A percentile compares a stretch with the other conserved stretches of the same genome.
phyloP scores from a whole-genome alignment of 768 basidiomycete genomes.

The Cantharellus cinnabarinus region DNA sequence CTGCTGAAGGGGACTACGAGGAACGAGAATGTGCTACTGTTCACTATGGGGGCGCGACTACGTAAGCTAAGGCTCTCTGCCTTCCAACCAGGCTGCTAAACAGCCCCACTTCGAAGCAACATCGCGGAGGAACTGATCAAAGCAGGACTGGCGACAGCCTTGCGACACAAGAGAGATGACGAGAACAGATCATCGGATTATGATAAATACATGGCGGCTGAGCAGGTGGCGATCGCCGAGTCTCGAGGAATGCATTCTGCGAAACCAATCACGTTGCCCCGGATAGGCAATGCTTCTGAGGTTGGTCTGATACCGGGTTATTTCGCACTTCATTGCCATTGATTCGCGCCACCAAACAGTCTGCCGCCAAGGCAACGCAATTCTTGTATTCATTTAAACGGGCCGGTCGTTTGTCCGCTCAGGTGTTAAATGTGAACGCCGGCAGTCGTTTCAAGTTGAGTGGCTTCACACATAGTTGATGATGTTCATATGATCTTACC shows the following conservation, averaged over 20 bases:
- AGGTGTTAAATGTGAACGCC: constrained; percentile 85
- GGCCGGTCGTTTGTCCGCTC: constrained; percentile 55
- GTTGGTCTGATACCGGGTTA: constrained; percentile 19
- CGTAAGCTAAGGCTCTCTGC: constrained; percentile 28
- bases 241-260: constrained; percentile 75
- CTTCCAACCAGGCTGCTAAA: neutral
- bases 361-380: constrained; percentile 52
- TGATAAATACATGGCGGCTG: constrained; percentile 88
- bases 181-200: constrained; percentile 92
- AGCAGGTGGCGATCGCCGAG: constrained; percentile 72
- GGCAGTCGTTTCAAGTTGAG: constrained; percentile 87
- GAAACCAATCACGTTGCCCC: constrained; percentile 62
- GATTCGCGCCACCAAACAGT: constrained; percentile 20
- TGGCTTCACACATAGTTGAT: neutral
- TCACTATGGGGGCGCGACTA: constrained; percentile 60
- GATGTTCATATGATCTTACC: constrained; percentile 1
- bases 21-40: constrained; percentile 84
- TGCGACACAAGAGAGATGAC: constrained; percentile 86
- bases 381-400: constrained; percentile 88
- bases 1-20: constrained; percentile 81
- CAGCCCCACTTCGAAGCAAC: constrained; percentile 33
- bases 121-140: constrained; percentile 86
- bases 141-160: constrained; percentile 72
- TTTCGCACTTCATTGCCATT: no score
- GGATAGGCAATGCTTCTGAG: constrained; percentile 84